Base-by-base conservation (phyloP, 1,284 basidiomycete genomes). In the Neolentinus lepideus region DNA sequence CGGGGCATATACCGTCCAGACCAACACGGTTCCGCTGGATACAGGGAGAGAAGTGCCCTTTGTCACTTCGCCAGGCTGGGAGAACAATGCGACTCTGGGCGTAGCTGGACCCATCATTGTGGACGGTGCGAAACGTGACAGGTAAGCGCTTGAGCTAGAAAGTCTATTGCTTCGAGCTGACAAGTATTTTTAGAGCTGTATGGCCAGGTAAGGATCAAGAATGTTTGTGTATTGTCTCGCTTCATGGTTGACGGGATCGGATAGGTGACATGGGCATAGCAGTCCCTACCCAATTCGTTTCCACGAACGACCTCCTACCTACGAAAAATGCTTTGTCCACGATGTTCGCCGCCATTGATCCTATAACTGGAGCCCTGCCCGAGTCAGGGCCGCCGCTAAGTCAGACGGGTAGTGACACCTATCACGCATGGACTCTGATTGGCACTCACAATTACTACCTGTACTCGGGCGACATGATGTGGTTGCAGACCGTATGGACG, bases 221-320 rank as follows among this genome's bases (percentile, higher is more conserved):
- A 9, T 54, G n/a, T 6, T 12, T 46, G 12, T 9, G 35, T 33
- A 33, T 21, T 29, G 27, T 12, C 26, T 45, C 27, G n/a, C n/a
- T n/a, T n/a, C n/a, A n/a, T n/a, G n/a, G n/a, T n/a, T n/a, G n/a
- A n/a, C n/a, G n/a, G n/a, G n/a, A n/a, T n/a, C n/a, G n/a, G n/a
- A n/a, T n/a, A 43, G 38, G 79, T 48, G 81, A 84, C 61, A 84
- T 83, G 81, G 81, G 81, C 10, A 80, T 84, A 25, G 80, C 81
- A 0, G 80, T 82, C 2, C 81, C 81, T 0, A 76, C 81, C 0
- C 75, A 79, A 59, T 83, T 83, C 59, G 81, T 83, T 1, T 81
- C 80, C 0, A 83, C 80, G 0, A 78, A 80, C 60, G 81, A 83
- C 58, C 71, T 83, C 1, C 55, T 80, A 0, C 76, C 82, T 0